Evolutionary conservation across 768 basidiomycete genomes (phyloP).

Genomic region (Lactarius indigo): DNA sequence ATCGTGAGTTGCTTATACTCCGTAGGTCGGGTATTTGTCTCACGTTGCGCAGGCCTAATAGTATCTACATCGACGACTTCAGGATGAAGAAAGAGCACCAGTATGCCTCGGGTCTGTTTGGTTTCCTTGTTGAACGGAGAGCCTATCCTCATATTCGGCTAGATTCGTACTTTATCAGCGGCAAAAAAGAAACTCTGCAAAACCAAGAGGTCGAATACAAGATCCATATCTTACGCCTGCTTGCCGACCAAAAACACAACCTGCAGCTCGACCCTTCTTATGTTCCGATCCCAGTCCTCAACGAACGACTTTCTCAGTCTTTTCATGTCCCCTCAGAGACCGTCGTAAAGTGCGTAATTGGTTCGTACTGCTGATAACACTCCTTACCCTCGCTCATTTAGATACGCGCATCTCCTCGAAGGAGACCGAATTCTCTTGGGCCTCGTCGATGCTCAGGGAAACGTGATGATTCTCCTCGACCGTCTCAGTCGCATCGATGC

Average conservation of each 20-base stretch:
- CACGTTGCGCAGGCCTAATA: not conserved
- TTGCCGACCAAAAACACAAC: constrained; percentile 1
- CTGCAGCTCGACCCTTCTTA: constrained; percentile 6
- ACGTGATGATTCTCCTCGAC: constrained; percentile 18
- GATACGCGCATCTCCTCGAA: constrained; percentile 2
- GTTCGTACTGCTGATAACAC: not conserved
- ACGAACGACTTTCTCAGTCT: not conserved
- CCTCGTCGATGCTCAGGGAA: constrained; percentile 8
- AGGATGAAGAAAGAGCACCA: not conserved
- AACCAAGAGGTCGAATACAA: not conserved
- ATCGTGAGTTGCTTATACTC: not conserved
- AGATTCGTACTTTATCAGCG: constrained; percentile 1
- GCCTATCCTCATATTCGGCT: too few species aligned
- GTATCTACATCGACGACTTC: not conserved
- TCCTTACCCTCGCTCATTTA: not conserved
- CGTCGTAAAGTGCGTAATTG: not conserved
- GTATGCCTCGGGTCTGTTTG: not conserved
- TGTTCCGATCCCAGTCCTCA: not conserved
- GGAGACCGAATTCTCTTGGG: constrained; percentile 7
- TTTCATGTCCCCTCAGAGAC: not conserved
- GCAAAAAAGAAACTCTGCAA: not conserved
- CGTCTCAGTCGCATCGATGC: constrained; percentile 4
- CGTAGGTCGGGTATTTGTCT: not conserved
- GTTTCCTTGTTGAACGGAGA: not conserved
- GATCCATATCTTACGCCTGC: not conserved